phyloP scores from a whole-genome alignment of 1,284 basidiomycete genomes.

The Dichomitus squalens region DNA sequence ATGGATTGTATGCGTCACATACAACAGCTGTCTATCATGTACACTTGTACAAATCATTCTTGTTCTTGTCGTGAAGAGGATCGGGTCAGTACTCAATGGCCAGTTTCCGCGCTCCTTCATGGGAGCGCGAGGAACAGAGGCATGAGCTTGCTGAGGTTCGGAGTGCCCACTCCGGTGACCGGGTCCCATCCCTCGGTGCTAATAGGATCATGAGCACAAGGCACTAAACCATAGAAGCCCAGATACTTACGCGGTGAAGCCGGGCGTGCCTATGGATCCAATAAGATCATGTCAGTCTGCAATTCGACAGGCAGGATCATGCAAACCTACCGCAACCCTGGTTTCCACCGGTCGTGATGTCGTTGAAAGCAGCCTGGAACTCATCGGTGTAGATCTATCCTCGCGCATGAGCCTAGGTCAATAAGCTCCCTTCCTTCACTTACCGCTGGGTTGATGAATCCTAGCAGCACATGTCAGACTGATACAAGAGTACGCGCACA shows the following conservation, averaged over 20 bases:
- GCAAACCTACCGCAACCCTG: conserved; percentile 44
- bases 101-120: conserved; percentile 12
- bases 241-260: conserved; percentile 39
- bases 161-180: conserved; percentile 43
- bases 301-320: neutral
- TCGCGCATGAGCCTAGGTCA: neutral
- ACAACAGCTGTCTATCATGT: too few species aligned
- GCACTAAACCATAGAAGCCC: neutral
- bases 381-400: conserved; percentile 41
- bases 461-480: conserved; percentile 6
- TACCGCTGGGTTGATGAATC: conserved; percentile 41
- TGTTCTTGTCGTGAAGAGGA: too few species aligned
- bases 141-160: conserved; percentile 32
- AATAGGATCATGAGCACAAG: neutral
- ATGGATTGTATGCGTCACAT: too few species aligned
- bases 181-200: conserved; percentile 45
- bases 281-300: neutral
- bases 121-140: conserved; percentile 33
- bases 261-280: conserved; percentile 23
- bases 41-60: too few species aligned
- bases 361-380: conserved; percentile 46
- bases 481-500: neutral
- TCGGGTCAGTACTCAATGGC: too few species aligned
- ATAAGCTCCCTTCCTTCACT: conserved; percentile 6
- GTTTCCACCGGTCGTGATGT: conserved; percentile 50